A percentile compares a stretch with the other conserved stretches of the same genome.
phyloP scores from a whole-genome alignment of 1,284 basidiomycete species.

The Apiotrichum gracile region DNA sequence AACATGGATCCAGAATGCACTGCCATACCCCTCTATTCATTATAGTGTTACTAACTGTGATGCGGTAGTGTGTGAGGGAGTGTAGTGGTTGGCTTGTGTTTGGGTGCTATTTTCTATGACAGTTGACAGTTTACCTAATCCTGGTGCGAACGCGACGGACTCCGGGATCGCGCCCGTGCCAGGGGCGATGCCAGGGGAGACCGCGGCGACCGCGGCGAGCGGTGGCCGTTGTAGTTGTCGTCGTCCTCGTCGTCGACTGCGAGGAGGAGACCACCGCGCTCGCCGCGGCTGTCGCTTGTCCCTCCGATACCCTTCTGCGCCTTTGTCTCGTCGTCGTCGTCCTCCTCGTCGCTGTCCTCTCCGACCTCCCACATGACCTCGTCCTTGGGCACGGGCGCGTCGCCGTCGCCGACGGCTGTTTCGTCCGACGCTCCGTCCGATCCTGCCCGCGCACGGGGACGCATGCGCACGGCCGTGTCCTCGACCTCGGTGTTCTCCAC shows the following conservation, averaged over 20 bases:
- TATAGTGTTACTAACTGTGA: not conserved
- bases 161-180: too few species aligned
- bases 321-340: constrained; percentile 20
- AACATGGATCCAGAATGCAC: constrained; percentile 3
- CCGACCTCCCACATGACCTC: constrained; percentile 14
- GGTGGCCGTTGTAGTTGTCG: not conserved
- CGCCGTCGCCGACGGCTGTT: not conserved
- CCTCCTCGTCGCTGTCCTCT: constrained; percentile 15
- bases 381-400: constrained; percentile 1
- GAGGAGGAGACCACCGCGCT: constrained; percentile 17
- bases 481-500: constrained; percentile 18
- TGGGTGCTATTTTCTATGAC: too few species aligned
- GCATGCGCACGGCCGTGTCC: constrained; percentile 25
- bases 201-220: not conserved
- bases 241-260: constrained; percentile 11
- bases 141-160: too few species aligned
- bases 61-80: not conserved
- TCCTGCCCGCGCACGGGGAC: not conserved
- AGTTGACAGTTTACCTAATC: too few species aligned
- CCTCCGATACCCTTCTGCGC: constrained; percentile 28
- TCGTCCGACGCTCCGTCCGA: not conserved
- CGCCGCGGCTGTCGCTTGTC: constrained; percentile 11
- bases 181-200: too few species aligned
- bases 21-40: constrained; percentile 3
- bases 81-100: not conserved